Base-by-base conservation (phyloP, 2,329 filamentous ascomycete genomes). In the Whalleya microplaca region DNA sequence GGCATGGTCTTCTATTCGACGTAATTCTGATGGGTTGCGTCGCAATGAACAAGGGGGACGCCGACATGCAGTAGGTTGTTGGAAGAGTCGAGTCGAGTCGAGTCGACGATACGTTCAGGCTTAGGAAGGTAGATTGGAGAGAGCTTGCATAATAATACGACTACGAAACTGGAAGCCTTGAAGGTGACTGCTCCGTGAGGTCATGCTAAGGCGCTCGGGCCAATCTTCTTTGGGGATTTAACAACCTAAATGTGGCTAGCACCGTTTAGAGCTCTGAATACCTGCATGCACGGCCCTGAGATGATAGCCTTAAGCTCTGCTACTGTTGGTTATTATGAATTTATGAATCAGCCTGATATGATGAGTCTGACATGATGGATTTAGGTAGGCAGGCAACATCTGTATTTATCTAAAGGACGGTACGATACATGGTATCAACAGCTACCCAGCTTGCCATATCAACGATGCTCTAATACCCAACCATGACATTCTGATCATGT, bases 151-250 rank as follows among this genome's bases (percentile, higher is more conserved):
- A 37, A 16, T 5, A 12, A 37, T 12, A 37, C 3, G 32, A n/a
- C n/a, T 37, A 37, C 23, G 56, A 59, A 59, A 52, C 48, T 56
- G 53, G 56, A 56, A 62, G 59, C 54, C 56, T 57, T 59, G 51
- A 54, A 51, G 48, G 48, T 51, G 55, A 59, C 54, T 59, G 53
- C 59, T 51, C 40, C 48, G 59, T 63, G 58, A 61, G 60, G 60
- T 61, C 58, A 61, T 63, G 60, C 44, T 46, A 41, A 47, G 53
- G 48, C 55, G 52, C 58, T 61, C 47, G 58, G 53, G 37, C 55
- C 61, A 53, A 21, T 32, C 49, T 50, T 51, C 23, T 32, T 50
- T 51, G 18, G 19, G 16, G 18, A 41, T 14, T 41, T 51, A 40
- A 18, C 7, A 37, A 41, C 42, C 12, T 32, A 37, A 37, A 37